Conservation (phyloP, 768 basidiomycete genomes). For the Hirschioporus abietinus region DNA sequence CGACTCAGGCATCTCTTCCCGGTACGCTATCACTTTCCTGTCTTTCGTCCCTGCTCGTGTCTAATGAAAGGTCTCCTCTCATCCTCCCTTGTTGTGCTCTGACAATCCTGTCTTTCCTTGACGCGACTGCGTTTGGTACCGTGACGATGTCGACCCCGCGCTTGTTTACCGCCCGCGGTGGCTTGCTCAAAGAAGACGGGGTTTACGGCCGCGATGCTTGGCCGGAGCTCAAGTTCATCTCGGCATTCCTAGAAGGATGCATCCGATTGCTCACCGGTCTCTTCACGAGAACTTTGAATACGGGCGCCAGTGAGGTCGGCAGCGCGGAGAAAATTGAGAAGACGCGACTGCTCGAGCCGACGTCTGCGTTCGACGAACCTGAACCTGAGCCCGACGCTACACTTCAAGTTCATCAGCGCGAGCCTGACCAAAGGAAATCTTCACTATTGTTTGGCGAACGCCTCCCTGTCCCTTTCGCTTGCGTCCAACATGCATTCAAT, state of each 20-base stretch:
- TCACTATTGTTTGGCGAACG: slow-evolving; percentile 4
- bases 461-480: slow-evolving; percentile 12
- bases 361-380: background rate
- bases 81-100: background rate
- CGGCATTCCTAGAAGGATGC: background rate
- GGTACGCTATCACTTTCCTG: background rate
- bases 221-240: background rate
- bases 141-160: background rate
- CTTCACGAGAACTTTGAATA: background rate
- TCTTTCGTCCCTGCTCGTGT: background rate
- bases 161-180: background rate
- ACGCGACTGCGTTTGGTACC: background rate
- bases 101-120: background rate
- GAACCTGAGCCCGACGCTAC: background rate
- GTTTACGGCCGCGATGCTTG: background rate
- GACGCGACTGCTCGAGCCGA: background rate
- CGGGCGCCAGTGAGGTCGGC: background rate
- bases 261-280: background rate
- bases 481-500: slow-evolving; percentile 18
- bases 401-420: background rate
- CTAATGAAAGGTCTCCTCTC: background rate
- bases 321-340: background rate
- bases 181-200: background rate
- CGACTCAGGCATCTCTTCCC: background rate
- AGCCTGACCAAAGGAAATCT: background rate